Evolutionary conservation across 306 rosid species (phyloP).

Genomic region (Hippophae tibetana): DNA sequence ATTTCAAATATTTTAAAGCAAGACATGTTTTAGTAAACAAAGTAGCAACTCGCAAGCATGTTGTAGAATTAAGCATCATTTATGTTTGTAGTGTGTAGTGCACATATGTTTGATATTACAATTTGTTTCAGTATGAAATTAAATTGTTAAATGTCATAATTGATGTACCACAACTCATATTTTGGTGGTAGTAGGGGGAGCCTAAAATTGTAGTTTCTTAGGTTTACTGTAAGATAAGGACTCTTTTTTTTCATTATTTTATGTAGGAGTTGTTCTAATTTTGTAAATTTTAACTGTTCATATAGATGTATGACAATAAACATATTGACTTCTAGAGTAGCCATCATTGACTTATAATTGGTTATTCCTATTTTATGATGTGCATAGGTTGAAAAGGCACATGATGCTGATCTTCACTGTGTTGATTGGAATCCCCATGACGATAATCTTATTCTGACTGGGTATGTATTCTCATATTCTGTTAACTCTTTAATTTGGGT

Average conservation of each 20-base stretch:
- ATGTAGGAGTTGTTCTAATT: too few species aligned
- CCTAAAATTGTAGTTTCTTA: too few species aligned
- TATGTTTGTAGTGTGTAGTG: background rate
- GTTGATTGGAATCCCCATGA: constrained; percentile 99
- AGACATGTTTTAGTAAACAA: constrained; percentile 1
- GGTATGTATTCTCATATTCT: constrained; percentile 35
- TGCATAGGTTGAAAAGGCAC: constrained; percentile 89
- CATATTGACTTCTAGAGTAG: too few species aligned
- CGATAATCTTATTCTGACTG: constrained; percentile 78
- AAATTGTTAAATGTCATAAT: too few species aligned
- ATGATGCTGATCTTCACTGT: constrained; percentile 95
- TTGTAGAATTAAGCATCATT: background rate
- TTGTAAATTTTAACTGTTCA: too few species aligned
- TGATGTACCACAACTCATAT: too few species aligned
- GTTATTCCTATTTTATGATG: constrained; percentile 1
- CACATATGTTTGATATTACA: background rate
- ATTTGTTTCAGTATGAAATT: background rate
- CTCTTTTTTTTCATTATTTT: too few species aligned
- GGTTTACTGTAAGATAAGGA: too few species aligned
- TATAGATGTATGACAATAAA: too few species aligned
- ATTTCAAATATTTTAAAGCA: background rate
- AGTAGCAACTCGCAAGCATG: background rate
- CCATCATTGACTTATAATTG: background rate
- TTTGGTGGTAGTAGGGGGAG: too few species aligned
- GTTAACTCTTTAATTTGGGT: constrained; percentile 1